phyloP scores from a whole-genome alignment of 805 yeast species.

The Nakazawaea ernobii region DNA sequence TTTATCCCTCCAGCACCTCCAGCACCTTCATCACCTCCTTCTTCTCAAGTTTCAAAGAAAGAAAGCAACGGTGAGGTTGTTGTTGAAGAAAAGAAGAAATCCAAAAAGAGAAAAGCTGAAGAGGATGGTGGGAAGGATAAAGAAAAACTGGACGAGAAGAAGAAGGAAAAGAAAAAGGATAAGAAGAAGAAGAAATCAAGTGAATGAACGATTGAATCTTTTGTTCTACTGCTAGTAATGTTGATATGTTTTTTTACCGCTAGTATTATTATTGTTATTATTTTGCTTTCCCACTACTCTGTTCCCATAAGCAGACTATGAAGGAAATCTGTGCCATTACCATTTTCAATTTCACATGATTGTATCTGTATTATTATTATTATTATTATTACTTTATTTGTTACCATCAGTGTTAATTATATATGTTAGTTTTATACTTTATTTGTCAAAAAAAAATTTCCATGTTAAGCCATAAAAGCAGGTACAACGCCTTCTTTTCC shows the following conservation, averaged over 20 bases:
- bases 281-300: background rate
- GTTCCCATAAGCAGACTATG: background rate
- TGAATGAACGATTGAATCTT: background rate
- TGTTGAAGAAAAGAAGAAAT: conserved; percentile 19
- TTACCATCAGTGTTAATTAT: too few species aligned
- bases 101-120: conserved; percentile 32
- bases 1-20: conserved; percentile 13
- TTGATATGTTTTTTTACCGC: too few species aligned
- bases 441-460: too few species aligned
- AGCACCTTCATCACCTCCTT: conserved; percentile 19
- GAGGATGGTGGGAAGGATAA: conserved; percentile 22
- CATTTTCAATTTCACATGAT: too few species aligned
- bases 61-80: conserved; percentile 7
- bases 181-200: conserved; percentile 14
- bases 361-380: too few species aligned
- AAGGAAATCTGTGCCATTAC: too few species aligned
- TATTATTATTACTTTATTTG: too few species aligned
- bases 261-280: background rate
- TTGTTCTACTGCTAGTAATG: background rate
- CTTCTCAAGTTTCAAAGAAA: conserved; percentile 15
- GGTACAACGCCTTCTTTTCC: too few species aligned
- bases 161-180: conserved; percentile 46
- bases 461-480: too few species aligned
- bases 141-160: conserved; percentile 44
- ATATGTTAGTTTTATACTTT: too few species aligned